phyloP scores from a whole-genome alignment of 805 yeast genomes.

The Nakazawaea siamensis region DNA sequence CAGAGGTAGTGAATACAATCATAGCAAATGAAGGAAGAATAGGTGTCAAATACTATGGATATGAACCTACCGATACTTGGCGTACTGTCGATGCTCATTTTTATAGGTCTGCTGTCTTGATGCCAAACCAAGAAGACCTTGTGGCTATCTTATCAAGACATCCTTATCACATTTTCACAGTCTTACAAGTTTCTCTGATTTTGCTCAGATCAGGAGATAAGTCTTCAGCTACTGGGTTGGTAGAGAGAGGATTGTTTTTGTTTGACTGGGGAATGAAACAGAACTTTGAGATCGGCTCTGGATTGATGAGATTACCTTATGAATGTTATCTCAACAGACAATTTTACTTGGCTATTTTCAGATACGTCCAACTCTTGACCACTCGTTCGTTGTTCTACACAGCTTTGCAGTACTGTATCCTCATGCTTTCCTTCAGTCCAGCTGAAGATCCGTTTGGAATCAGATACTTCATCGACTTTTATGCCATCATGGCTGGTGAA shows the following conservation, averaged over 20 bases:
- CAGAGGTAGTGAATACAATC: constrained; percentile 37
- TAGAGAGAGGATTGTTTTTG: constrained; percentile 71
- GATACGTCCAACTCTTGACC: constrained; percentile 61
- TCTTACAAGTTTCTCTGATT: constrained; percentile 73
- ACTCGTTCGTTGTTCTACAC: constrained; percentile 74
- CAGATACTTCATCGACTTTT: constrained; percentile 74
- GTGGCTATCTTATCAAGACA: constrained; percentile 45
- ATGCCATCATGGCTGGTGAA: constrained; percentile 60
- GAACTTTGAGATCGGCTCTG: constrained; percentile 48
- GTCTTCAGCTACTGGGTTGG: constrained; percentile 60
- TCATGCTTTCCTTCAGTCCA: constrained; percentile 59
- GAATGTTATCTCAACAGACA: constrained; percentile 70
- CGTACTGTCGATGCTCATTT: constrained; percentile 38
- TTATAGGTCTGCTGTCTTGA: constrained; percentile 55
- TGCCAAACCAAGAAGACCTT: constrained; percentile 75
- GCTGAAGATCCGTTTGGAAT: constrained; percentile 81
- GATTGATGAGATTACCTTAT: constrained; percentile 64
- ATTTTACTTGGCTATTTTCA: constrained; percentile 64
- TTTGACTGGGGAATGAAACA: constrained; percentile 68
- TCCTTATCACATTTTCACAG: constrained; percentile 73
- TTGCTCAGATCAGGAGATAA: constrained; percentile 71
- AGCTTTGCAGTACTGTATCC: constrained; percentile 68
- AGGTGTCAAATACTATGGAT: constrained; percentile 52
- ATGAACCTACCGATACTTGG: constrained; percentile 25
- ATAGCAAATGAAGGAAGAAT: constrained; percentile 25